phyloP scores from a whole-genome alignment of 148 eudicot genomes.

The Gaultheria prostrata region DNA sequence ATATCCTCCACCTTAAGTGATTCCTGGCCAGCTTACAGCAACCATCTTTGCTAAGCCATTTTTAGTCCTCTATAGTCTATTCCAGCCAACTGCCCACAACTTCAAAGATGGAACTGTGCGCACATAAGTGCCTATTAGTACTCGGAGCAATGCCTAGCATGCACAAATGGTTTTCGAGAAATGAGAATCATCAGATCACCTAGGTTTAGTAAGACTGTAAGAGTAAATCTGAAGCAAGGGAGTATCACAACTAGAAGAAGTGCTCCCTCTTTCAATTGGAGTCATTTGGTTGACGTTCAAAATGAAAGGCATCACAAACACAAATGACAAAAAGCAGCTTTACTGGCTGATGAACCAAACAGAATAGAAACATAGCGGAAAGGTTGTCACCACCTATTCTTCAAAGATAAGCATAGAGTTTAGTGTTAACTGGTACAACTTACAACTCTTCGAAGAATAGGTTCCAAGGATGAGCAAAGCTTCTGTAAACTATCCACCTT shows the following conservation, averaged over 20 bases:
- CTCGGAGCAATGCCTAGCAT: too few species aligned
- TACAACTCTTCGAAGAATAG: slow-evolving; percentile 68
- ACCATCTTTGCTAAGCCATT: background rate
- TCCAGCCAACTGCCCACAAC: background rate
- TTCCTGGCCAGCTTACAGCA: background rate
- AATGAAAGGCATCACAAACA: background rate
- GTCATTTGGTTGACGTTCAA: background rate
- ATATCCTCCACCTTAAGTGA: background rate
- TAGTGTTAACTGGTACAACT: slow-evolving; percentile 11
- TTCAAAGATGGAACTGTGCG: background rate
- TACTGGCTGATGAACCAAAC: background rate
- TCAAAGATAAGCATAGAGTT: background rate
- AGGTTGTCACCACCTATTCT: background rate
- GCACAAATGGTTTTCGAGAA: background rate
- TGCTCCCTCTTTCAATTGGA: background rate
- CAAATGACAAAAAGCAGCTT: background rate
- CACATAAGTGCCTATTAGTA: background rate
- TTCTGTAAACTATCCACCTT: slow-evolving; percentile 67
- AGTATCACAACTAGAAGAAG: slow-evolving; percentile 6
- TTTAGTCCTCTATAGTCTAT: background rate
- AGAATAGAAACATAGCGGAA: background rate
- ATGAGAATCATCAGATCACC: background rate
- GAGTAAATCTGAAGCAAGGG: background rate
- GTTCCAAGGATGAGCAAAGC: slow-evolving; percentile 70
- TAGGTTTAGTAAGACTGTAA: background rate